Base-by-base conservation (phyloP, 306 rosid species). In the Vigna mungo region DNA sequence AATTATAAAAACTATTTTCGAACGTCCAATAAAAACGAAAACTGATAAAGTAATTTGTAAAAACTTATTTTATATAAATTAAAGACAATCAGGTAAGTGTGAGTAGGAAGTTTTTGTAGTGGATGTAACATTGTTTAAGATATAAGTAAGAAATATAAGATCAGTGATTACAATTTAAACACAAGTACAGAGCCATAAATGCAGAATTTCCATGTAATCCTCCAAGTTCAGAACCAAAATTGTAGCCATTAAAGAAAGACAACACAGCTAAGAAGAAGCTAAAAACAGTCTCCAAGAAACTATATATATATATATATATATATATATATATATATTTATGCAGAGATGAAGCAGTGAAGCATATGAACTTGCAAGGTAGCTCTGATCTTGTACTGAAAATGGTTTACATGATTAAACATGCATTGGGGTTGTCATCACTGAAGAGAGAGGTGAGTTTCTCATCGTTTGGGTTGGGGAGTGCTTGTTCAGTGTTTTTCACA, bases 371-470 rank as follows among this genome's bases (percentile, higher is more conserved):
- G 56, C 55, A 65, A 53, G 17, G 20, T 64, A 15, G 27, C 32
- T 2, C 43, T 51, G 44, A 39, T 36, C 5, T 30, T 60, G 6
- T 32, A 11, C 23, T 60, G 54, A 16, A 21, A 49, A 1, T 32
- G 12, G 2, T n/a, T 74, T 70, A 92, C 98, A 94, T 94, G 60
- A 90, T 79, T 13, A 90, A 84, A 53, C 98, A 94, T 62, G 96
- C 92, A 83, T 94, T 78, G 0, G 98, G 97, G 66, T 94, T 94
- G 65, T 94, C 98, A 74, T 94, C 97, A 67, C 97, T 94, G 71
- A 94, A 94, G 85, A 94, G 79, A 3, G 87, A 4, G 9, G 82
- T 51, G 79, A 86, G 67, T 49, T 89, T 82, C 80, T 94, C 97
- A 36, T 92, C 93, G 64, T 87, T 83, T 1, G 89, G 90, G 62